A percentile compares a stretch with the other conserved stretches of the same genome.
These are phyloP conservation scores for Cercospora sesami DNA, from an alignment of 2,329 filamentous ascomycete species.

Conservation along the genomic window DNA sequence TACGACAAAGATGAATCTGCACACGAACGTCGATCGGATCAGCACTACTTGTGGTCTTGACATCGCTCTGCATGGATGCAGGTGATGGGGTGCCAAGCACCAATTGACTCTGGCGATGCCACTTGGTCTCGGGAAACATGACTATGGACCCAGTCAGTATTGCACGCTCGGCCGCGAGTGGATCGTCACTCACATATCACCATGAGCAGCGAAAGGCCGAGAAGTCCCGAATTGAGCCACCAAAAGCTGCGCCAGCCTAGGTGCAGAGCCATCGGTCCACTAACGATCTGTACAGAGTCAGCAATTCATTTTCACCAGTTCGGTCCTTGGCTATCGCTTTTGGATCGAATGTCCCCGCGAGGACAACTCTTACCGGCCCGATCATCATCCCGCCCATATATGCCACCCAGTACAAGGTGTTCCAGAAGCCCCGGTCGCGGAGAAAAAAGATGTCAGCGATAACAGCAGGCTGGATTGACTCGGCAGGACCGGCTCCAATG, in stretches of 20 bases:
- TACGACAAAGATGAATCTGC: background rate
- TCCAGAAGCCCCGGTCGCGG: slow-evolving; percentile 61
- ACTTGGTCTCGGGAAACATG: slow-evolving; percentile 32
- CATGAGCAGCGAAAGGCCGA: background rate
- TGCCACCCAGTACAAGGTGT: slow-evolving; percentile 61
- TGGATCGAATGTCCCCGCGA: too few species aligned
- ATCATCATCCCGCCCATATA: slow-evolving; percentile 66
- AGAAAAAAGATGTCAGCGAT: slow-evolving; percentile 67
- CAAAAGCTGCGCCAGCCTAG: background rate
- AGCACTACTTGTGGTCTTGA: background rate
- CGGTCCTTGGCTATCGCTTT: too few species aligned
- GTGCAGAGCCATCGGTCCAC: background rate
- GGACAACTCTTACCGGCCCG: slow-evolving; percentile 35
- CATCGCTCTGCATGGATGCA: background rate
- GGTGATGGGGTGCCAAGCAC: background rate
- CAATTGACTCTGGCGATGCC: background rate
- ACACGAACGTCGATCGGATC: background rate
- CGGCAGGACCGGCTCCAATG: slow-evolving; percentile 61
- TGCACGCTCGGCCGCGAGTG: background rate
- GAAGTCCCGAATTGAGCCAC: background rate
- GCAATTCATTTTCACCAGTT: background rate
- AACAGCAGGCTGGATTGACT: slow-evolving; percentile 62
- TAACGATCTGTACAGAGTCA: background rate
- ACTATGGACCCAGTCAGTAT: background rate
- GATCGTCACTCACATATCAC: background rate